Evolutionary conservation across 352 stramenopile genomes (phyloP).

Genomic region (Plasmopara muralis): DNA sequence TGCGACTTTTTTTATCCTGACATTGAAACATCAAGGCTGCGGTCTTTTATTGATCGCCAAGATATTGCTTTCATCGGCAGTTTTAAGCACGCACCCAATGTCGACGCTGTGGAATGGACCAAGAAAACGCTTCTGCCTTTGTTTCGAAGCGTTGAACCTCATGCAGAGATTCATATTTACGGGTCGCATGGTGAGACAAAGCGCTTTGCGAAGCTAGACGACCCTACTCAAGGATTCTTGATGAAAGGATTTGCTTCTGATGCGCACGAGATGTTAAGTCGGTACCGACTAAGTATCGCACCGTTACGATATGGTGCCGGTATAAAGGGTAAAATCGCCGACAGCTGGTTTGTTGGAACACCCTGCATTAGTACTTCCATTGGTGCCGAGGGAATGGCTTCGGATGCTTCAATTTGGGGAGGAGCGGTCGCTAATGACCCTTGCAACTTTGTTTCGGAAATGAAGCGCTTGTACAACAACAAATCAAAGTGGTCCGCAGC

Average conservation of each 20-base stretch:
- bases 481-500: conserved; percentile 31
- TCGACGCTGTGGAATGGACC: conserved; percentile 83
- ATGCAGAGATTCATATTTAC: conserved; percentile 79
- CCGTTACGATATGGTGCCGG: conserved; percentile 90
- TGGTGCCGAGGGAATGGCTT: conserved; percentile 82
- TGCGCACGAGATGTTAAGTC: conserved; percentile 59
- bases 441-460: conserved; percentile 32
- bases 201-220: conserved; percentile 45
- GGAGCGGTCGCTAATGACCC: conserved; percentile 45
- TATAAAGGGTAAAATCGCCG: conserved; percentile 94
- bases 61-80: conserved; percentile 87
- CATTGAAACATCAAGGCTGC: conserved; percentile 14
- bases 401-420: conserved; percentile 30
- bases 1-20: conserved; percentile 70
- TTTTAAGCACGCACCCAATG: conserved; percentile 90
- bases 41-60: conserved; percentile 26
- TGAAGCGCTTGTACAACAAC: conserved; percentile 43
- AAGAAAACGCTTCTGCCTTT: conserved; percentile 59
- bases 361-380: conserved; percentile 88
- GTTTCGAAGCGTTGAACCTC: conserved; percentile 35
- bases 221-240: conserved; percentile 39
- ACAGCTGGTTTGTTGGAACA: conserved; percentile 88
- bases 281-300: conserved; percentile 76
- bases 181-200: conserved; percentile 63
- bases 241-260: conserved; percentile 80